phyloP scores from a whole-genome alignment of 1,139 yeast species.

The Spencermartinsiella ligniputridi region DNA sequence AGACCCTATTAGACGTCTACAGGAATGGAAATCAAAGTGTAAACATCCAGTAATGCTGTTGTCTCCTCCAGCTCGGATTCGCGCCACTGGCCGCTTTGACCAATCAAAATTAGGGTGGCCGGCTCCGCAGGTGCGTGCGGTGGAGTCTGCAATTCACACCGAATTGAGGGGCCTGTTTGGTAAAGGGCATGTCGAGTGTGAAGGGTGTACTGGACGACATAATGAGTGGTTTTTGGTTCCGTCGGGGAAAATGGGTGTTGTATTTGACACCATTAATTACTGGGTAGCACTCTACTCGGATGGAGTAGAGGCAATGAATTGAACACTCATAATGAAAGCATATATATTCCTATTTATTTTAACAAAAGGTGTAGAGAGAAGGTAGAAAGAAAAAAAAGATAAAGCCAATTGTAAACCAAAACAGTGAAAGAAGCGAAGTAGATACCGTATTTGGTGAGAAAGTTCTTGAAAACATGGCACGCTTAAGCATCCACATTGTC shows the following conservation, averaged over 20 bases:
- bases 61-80: constrained; percentile 5
- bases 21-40: constrained; percentile 30
- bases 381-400: constrained; percentile 5
- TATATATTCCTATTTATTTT: neutral
- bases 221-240: constrained; percentile 32
- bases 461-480: neutral
- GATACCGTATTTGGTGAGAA: neutral
- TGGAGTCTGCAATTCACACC: constrained; percentile 24
- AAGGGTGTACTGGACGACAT: constrained; percentile 24
- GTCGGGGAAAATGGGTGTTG: constrained; percentile 7
- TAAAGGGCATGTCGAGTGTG: constrained; percentile 28
- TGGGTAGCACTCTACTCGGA: constrained; percentile 12
- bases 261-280: constrained; percentile 12
- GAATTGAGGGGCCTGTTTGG: constrained; percentile 25
- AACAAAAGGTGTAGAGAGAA: constrained; percentile 3
- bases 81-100: constrained; percentile 12
- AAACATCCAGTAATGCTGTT: constrained; percentile 23
- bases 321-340: no score
- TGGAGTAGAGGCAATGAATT: no score
- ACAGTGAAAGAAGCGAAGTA: neutral
- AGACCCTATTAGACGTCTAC: constrained; percentile 24
- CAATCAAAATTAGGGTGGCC: constrained; percentile 24
- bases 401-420: constrained; percentile 1
- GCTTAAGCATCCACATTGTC: no score
- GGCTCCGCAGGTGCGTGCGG: constrained; percentile 18